phyloP scores from a whole-genome alignment of 805 yeast species.

The Teunomyces aglyptinius region DNA sequence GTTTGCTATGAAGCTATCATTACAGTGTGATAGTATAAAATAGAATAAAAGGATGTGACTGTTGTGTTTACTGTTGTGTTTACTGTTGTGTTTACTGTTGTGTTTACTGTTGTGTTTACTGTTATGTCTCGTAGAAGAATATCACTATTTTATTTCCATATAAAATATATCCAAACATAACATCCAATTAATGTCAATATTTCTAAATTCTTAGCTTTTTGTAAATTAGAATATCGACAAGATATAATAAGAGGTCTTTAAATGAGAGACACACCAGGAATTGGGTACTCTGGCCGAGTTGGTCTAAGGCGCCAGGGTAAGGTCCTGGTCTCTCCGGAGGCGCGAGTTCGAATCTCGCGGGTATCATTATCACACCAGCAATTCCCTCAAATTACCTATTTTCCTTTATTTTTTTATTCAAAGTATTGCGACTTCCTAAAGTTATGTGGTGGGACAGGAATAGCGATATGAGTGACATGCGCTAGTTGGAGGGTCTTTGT shows the following conservation, averaged over 20 bases:
- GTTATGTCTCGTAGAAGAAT: no score
- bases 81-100: no score
- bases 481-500: background rate
- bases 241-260: background rate
- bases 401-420: conserved; percentile 12
- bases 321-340: conserved; percentile 48
- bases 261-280: conserved; percentile 17
- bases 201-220: no score
- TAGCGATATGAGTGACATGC: background rate
- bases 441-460: background rate
- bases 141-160: no score
- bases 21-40: no score
- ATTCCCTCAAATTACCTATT: conserved; percentile 24
- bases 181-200: no score
- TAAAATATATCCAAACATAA: no score
- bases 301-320: conserved; percentile 48
- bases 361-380: conserved; percentile 38
- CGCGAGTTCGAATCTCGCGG: conserved; percentile 47
- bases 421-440: background rate
- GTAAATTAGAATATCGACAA: no score
- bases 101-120: no score
- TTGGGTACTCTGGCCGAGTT: conserved; percentile 45
- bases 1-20: no score
- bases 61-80: no score
- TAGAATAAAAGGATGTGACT: no score